A percentile compares a stretch with the other conserved stretches of the same genome.
These are phyloP conservation scores for Gymnopus androsaceus DNA, from an alignment of 1,284 basidiomycete species.

Conservation along the genomic window DNA sequence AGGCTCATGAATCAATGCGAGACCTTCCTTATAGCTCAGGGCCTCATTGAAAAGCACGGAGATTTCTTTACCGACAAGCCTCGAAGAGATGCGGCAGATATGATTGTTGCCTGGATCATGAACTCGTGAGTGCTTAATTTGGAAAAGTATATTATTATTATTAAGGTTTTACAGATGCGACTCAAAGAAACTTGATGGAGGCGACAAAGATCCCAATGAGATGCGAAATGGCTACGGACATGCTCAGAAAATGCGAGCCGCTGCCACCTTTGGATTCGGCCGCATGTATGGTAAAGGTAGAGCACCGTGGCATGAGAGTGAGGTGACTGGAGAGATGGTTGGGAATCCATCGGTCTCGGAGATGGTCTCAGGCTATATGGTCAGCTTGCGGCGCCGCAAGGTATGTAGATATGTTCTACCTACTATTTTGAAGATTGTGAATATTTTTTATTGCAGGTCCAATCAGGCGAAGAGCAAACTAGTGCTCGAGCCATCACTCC, in stretches of 20 bases:
- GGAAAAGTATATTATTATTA: not conserved
- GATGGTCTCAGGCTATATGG: constrained; percentile 36
- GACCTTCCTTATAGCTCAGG: not conserved
- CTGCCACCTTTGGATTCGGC: constrained; percentile 6
- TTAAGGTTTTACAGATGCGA: constrained; percentile 8
- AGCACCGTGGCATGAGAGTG: not conserved
- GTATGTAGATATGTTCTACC: constrained; percentile 17
- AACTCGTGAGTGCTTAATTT: not conserved
- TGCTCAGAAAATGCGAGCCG: constrained; percentile 13
- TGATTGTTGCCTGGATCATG: constrained; percentile 15
- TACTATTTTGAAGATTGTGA: not conserved
- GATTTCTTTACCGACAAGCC: not conserved
- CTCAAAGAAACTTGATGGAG: constrained; percentile 8
- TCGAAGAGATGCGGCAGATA: not conserved
- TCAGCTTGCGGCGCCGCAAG: constrained; percentile 31
- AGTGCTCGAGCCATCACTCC: constrained; percentile 33
- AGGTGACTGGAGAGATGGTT: constrained; percentile 17
- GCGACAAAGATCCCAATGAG: not conserved
- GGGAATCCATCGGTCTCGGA: constrained; percentile 35
- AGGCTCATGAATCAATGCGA: constrained; percentile 7
- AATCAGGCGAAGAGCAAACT: constrained; percentile 28
- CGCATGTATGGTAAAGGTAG: not conserved
- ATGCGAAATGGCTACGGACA: constrained; percentile 3
- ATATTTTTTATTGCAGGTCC: too few relatives aligned
- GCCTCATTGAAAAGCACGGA: not conserved